Base-by-base conservation (phyloP, 176 grass and related monocot genomes). In the Eleusine coracana region DNA sequence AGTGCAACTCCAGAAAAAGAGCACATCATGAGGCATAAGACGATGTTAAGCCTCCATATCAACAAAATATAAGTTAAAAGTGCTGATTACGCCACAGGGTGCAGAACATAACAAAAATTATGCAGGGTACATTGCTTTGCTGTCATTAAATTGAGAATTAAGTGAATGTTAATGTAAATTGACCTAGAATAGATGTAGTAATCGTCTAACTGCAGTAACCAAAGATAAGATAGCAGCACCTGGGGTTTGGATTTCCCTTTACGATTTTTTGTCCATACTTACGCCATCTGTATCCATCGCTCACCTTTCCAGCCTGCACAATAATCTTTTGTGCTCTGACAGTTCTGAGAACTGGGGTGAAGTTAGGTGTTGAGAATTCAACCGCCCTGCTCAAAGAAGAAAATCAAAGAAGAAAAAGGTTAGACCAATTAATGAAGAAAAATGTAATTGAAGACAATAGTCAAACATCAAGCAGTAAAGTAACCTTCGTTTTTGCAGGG, bases 221-320 rank as follows among this genome's bases (percentile, higher is more conserved):
- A 83, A 37, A 11, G 78, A 23, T 69, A 50, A 74, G 79, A 27
- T 56, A 64, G n/a, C 28, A 79, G 58, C 18, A 99, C 97, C 97
- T 93, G 14, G 97, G 97, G 74, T 99, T 99, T 83, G 91, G 89
- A 85, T 96, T 99, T 74, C 97, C 97, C 81, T 99, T 99, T 54
- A 99, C 97, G 82, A 96, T 90, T 82, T 99, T 99, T 66, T 99
- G 97, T 64, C 97, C 97, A 72, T 99, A 99, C 71, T 99, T 99
- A 29, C 97, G 91, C 97, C 97, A 99, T 87, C 93, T 96, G 64
- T 99, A 99, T 51, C 97, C 97, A 84, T 99, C 97, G 61, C 81
- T 96, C 64, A 83, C 87, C 82, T 94, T 87, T 41, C 91, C 87
- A 70, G 85, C 89, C 80, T 94, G 96, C 75, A 99, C 89, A 75